These are phyloP conservation scores for Trametes hirsuta DNA, from an alignment of 1,284 basidiomycete genomes.

Conservation along the genomic window DNA sequence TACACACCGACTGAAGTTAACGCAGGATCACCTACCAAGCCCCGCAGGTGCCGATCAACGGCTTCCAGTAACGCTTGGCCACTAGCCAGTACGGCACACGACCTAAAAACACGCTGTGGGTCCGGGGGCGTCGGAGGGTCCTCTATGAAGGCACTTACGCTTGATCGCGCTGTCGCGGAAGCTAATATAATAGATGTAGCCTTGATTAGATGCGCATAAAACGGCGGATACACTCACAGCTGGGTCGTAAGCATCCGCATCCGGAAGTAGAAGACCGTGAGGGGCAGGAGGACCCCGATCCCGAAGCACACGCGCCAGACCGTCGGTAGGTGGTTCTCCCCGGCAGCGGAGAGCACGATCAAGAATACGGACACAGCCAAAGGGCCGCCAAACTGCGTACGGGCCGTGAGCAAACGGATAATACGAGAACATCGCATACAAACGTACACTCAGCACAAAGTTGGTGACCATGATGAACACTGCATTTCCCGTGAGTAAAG, in stretches of 20 bases:
- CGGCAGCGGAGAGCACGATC: conserved; percentile 71
- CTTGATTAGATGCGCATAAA: neutral
- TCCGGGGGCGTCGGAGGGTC: neutral
- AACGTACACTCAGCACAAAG: conserved; percentile 56
- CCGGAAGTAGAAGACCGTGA: conserved; percentile 75
- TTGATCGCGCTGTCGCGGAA: conserved; percentile 68
- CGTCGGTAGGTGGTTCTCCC: conserved; percentile 64
- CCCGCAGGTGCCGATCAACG: conserved; percentile 70
- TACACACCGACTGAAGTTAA: neutral
- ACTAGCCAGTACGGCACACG: conserved; percentile 68
- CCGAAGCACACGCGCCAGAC: conserved; percentile 82
- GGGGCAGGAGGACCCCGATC: conserved; percentile 68
- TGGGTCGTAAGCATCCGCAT: conserved; percentile 71
- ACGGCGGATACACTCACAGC: conserved; percentile 42
- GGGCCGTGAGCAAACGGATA: conserved; percentile 26
- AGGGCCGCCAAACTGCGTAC: conserved; percentile 63
- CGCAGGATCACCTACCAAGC: conserved; percentile 53
- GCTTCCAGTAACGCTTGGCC: conserved; percentile 69
- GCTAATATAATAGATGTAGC: conserved; percentile 15
- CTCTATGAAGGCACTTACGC: conserved; percentile 38
- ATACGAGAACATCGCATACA: conserved; percentile 4
- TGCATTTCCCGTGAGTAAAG: conserved; percentile 15
- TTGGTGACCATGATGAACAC: conserved; percentile 82
- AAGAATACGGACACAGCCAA: conserved; percentile 74
- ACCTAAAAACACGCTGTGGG: conserved; percentile 34